Conservation (phyloP, 2,329 filamentous ascomycete species). For the Hypoxylon sp. region DNA sequence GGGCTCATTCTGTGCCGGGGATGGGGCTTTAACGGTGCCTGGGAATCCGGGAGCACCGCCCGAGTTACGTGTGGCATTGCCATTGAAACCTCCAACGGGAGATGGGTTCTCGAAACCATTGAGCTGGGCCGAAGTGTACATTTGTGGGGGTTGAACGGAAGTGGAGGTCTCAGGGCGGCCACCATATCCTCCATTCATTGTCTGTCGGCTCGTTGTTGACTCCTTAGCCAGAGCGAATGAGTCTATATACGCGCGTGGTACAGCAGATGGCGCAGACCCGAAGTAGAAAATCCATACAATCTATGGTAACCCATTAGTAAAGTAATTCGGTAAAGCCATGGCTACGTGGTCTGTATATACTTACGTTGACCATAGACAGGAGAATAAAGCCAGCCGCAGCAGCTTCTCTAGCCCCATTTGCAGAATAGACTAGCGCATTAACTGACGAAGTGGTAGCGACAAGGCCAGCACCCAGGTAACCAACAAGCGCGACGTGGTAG, state of each 20-base stretch:
- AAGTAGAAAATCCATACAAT: conserved; percentile 99
- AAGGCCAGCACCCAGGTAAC: conserved; percentile 86
- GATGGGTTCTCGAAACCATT: conserved; percentile 97
- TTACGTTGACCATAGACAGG: conserved; percentile 90
- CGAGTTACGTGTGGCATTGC: conserved; percentile 64
- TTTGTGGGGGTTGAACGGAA: conserved; percentile 85
- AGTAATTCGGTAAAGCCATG: background rate
- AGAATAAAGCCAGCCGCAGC: conserved; percentile 94
- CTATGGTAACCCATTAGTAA: conserved; percentile 60
- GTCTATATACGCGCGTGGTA: conserved; percentile 91
- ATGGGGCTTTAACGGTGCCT: conserved; percentile 57
- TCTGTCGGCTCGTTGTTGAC: conserved; percentile 74
- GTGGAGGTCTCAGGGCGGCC: conserved; percentile 87
- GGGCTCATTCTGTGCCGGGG: conserved; percentile 61
- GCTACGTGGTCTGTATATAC: conserved; percentile 54
- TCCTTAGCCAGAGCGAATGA: conserved; percentile 96
- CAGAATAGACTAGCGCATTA: conserved; percentile 86
- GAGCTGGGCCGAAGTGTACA: conserved; percentile 96
- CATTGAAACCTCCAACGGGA: conserved; percentile 79
- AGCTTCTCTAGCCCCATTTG: conserved; percentile 82
- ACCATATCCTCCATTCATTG: conserved; percentile 81
- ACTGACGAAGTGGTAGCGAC: conserved; percentile 89
- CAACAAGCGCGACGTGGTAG: conserved; percentile 92
- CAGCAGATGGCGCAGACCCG: conserved; percentile 88
- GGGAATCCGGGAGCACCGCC: conserved; percentile 59